Conservation (phyloP, 768 basidiomycete species). For the Glaciozyma martinii region DNA sequence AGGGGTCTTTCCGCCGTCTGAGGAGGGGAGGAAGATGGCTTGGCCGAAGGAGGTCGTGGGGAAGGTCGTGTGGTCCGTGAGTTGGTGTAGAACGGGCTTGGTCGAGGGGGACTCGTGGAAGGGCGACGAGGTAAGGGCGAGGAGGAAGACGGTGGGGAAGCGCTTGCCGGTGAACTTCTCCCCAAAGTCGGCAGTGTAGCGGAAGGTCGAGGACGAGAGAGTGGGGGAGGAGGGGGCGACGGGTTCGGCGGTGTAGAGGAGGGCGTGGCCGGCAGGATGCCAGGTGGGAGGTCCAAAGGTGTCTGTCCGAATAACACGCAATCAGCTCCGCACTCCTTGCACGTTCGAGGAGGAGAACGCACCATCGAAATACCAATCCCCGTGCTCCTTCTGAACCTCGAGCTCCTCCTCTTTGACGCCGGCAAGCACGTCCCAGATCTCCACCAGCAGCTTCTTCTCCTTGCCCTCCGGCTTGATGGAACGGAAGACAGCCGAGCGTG, state of each 20-base stretch:
- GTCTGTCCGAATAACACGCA: constrained; percentile 41
- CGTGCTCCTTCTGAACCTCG: constrained; percentile 55
- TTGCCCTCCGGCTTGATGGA: constrained; percentile 33
- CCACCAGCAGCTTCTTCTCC: constrained; percentile 49
- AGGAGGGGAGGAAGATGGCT: constrained; percentile 46
- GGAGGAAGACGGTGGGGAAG: constrained; percentile 50
- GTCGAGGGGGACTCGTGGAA: constrained; percentile 12
- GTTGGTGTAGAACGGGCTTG: constrained; percentile 12
- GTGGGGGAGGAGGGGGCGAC: constrained; percentile 39
- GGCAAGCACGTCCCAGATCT: constrained; percentile 48
- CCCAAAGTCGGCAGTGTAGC: constrained; percentile 55
- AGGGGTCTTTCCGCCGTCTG: not conserved
- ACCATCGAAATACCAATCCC: constrained; percentile 59
- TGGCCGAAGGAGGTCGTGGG: constrained; percentile 47
- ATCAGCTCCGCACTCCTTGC: not conserved
- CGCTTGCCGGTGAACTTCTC: constrained; percentile 53
- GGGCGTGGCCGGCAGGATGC: constrained; percentile 47
- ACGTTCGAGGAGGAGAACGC: not conserved
- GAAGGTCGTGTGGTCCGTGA: constrained; percentile 13
- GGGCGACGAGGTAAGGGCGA: constrained; percentile 44
- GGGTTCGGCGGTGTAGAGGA: constrained; percentile 57
- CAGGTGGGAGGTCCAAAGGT: constrained; percentile 50
- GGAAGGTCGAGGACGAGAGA: constrained; percentile 41
- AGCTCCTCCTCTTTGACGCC: constrained; percentile 45
- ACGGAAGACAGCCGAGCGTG: constrained; percentile 47